A percentile compares a stretch with the other conserved stretches of the same genome.
phyloP scores from a whole-genome alignment of 2,329 filamentous ascomycete species.

The Fusarium scirpi region DNA sequence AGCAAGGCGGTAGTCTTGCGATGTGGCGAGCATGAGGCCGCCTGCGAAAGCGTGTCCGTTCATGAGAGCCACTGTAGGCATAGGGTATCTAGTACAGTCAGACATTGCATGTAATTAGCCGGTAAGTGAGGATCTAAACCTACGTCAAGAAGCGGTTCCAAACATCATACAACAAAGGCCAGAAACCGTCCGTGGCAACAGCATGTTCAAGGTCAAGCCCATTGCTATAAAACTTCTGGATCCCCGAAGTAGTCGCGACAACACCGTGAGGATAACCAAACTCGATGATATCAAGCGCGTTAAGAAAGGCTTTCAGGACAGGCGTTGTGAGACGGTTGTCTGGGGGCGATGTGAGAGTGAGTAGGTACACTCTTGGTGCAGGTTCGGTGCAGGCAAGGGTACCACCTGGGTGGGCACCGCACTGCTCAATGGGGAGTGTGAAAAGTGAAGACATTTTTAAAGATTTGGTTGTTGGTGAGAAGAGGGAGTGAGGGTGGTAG shows the following conservation, averaged over 20 bases:
- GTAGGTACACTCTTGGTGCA: conserved; percentile 72
- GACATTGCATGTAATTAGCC: neutral
- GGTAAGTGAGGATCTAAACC: neutral
- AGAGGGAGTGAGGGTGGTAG: neutral
- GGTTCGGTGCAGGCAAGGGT: conserved; percentile 73
- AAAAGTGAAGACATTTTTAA: conserved; percentile 49
- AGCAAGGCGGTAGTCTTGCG: conserved; percentile 86
- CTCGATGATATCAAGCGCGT: conserved; percentile 81
- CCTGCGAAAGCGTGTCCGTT: conserved; percentile 87
- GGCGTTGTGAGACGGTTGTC: conserved; percentile 81
- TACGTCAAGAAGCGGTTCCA: conserved; percentile 68
- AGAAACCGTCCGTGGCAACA: conserved; percentile 70
- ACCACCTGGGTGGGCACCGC: conserved; percentile 63
- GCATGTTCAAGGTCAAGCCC: conserved; percentile 82
- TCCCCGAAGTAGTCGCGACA: conserved; percentile 79
- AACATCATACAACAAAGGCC: conserved; percentile 71
- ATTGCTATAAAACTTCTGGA: conserved; percentile 85
- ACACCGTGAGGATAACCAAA: conserved; percentile 75
- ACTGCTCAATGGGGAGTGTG: conserved; percentile 65
- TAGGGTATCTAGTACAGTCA: conserved; percentile 66
- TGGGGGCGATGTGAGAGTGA: conserved; percentile 76
- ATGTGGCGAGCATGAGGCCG: conserved; percentile 84
- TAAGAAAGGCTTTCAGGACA: conserved; percentile 75
- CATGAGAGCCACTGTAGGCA: conserved; percentile 83
- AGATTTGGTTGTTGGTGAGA: neutral